These are phyloP conservation scores for Lachnellula willkommii DNA, from an alignment of 2,329 filamentous ascomycete genomes.

Conservation along the genomic window DNA sequence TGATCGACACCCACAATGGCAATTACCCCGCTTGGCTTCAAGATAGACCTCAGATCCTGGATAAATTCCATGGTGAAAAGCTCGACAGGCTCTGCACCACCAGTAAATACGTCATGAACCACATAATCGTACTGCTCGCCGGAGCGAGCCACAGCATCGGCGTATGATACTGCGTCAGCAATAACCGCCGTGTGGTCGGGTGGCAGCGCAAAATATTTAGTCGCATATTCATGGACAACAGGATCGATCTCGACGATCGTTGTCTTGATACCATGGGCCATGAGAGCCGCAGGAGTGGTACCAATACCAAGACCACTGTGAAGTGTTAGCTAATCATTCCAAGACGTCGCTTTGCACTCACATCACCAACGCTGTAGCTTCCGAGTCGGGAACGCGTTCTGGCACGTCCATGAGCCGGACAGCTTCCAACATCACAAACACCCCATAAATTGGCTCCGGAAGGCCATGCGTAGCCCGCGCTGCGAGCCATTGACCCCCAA, in stretches of 20 bases:
- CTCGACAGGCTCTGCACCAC: slow-evolving; percentile 81
- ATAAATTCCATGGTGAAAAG: slow-evolving; percentile 89
- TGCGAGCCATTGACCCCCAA: slow-evolving; percentile 84
- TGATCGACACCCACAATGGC: slow-evolving; percentile 62
- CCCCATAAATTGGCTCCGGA: slow-evolving; percentile 84
- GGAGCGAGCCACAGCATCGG: slow-evolving; percentile 40
- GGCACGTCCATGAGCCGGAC: slow-evolving; percentile 69
- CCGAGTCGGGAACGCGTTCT: slow-evolving; percentile 49
- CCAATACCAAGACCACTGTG: slow-evolving; percentile 81
- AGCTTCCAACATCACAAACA: slow-evolving; percentile 95
- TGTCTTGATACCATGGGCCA: slow-evolving; percentile 83
- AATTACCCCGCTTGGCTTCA: slow-evolving; percentile 75
- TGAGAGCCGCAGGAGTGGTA: slow-evolving; percentile 80
- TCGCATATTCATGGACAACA: slow-evolving; percentile 76
- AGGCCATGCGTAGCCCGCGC: slow-evolving; percentile 61
- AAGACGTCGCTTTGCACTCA: slow-evolving; percentile 41
- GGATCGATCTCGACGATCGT: slow-evolving; percentile 95
- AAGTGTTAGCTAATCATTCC: slow-evolving; percentile 20
- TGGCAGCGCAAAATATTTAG: slow-evolving; percentile 75
- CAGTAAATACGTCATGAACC: slow-evolving; percentile 95
- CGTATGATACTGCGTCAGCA: slow-evolving; percentile 73
- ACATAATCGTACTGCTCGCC: slow-evolving; percentile 74
- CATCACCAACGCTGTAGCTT: slow-evolving; percentile 81
- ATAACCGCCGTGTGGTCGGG: slow-evolving; percentile 74
- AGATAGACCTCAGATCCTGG: slow-evolving; percentile 59